Evolutionary conservation across 78 protist species (phyloP).

Genomic region (slime mould (Dictyostelium discoideum)): DNA sequence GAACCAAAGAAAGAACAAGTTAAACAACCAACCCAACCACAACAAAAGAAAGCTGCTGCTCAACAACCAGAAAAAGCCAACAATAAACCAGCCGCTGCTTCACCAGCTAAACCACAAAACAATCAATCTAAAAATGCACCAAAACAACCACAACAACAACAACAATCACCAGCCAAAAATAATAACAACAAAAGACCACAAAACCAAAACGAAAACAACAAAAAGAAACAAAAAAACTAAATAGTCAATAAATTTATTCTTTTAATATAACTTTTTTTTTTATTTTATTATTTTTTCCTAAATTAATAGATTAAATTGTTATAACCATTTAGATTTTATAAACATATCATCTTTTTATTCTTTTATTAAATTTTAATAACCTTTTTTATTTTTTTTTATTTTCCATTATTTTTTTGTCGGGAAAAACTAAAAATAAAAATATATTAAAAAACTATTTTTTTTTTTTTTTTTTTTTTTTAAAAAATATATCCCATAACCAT

Average conservation of each 20-base stretch:
- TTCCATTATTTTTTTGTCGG: no score
- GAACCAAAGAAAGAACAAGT: not conserved
- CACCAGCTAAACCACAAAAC: slow-evolving; percentile 5
- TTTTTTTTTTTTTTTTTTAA: no score
- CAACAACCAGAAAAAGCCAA: slow-evolving; percentile 11
- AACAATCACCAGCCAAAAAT: slow-evolving; percentile 18
- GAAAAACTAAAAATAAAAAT: no score
- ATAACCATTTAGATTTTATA: no score
- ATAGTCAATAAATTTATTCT: not conserved
- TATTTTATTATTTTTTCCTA: no score
- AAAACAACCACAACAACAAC: slow-evolving; percentile 14
- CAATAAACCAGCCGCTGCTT: not conserved
- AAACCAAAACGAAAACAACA: slow-evolving; percentile 4
- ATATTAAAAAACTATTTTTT: no score
- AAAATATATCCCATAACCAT: no score
- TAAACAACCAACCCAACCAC: not conserved
- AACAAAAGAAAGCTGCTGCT: not conserved
- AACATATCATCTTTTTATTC: no score
- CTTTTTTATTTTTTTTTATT: no score
- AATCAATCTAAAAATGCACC: slow-evolving; percentile 1
- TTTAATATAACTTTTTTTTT: not conserved
- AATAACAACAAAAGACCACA: slow-evolving; percentile 3
- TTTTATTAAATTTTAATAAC: no score
- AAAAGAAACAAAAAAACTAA: slow-evolving; percentile 17
- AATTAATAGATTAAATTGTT: no score